These are phyloP conservation scores for Globisporangium yorkense DNA, from an alignment of 352 stramenopile genomes.

Conservation along the genomic window DNA sequence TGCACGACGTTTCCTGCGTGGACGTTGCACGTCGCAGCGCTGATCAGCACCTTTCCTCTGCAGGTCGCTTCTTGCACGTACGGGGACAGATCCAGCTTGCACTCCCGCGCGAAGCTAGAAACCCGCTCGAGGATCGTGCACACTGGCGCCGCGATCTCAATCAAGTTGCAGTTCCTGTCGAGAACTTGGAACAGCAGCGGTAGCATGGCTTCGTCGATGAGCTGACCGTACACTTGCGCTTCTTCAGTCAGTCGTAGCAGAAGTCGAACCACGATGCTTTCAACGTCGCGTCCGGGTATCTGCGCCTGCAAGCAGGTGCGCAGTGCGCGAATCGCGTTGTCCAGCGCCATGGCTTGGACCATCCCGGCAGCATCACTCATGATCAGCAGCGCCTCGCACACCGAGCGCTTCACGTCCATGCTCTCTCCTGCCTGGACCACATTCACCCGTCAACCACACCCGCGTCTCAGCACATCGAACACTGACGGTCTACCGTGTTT, in stretches of 20 bases:
- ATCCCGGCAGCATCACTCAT: constrained; percentile 31
- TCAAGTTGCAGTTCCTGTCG: constrained; percentile 41
- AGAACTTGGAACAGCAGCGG: constrained; percentile 46
- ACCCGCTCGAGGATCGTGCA: constrained; percentile 72
- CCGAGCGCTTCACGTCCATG: constrained; percentile 32
- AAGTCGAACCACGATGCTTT: constrained; percentile 26
- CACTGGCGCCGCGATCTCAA: constrained; percentile 37
- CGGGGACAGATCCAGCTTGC: constrained; percentile 46
- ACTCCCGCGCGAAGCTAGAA: constrained; percentile 47
- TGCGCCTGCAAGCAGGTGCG: constrained; percentile 26
- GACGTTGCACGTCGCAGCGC: constrained; percentile 24
- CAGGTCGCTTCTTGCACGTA: constrained; percentile 35
- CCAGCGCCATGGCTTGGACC: constrained; percentile 33
- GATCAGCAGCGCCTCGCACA: constrained; percentile 30
- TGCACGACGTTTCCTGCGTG: constrained; percentile 26
- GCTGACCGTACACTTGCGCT: constrained; percentile 40
- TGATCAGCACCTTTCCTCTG: constrained; percentile 33
- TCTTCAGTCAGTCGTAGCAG: constrained; percentile 30
- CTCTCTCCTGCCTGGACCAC: constrained; percentile 18
- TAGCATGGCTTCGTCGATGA: constrained; percentile 50
- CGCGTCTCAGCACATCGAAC: neutral
- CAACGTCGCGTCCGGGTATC: constrained; percentile 18
- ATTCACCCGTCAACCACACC: neutral
- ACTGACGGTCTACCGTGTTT: neutral
- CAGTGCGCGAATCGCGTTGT: constrained; percentile 34